phyloP scores from a whole-genome alignment of 257 asterid species.

The Scutellaria galericulata region DNA sequence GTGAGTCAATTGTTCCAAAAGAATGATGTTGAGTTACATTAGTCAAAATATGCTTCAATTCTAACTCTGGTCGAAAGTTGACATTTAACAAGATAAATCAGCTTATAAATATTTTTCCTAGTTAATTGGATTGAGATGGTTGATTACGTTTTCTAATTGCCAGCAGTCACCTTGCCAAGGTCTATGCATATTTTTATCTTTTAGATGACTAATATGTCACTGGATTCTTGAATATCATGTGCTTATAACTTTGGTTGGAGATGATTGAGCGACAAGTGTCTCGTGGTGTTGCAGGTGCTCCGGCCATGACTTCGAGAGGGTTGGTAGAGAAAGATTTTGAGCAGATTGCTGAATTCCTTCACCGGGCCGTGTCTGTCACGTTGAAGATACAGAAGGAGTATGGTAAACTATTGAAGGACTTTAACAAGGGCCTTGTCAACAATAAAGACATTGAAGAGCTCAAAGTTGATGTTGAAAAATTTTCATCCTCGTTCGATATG shows the following conservation, averaged over 20 bases:
- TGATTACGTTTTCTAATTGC: too few species aligned
- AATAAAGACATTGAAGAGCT: constrained; percentile 90
- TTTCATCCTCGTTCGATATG: constrained; percentile 82
- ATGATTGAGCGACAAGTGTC: background rate
- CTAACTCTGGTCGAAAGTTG: too few species aligned
- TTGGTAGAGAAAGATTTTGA: constrained; percentile 95
- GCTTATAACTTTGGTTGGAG: background rate
- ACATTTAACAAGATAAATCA: background rate
- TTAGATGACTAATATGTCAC: too few species aligned
- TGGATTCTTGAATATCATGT: background rate
- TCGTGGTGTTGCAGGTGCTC: constrained; percentile 63
- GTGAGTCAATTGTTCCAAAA: background rate
- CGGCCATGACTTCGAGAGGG: constrained; percentile 98
- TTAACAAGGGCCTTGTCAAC: constrained; percentile 85
- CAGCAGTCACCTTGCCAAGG: too few species aligned
- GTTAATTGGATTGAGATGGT: too few species aligned
- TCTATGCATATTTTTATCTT: too few species aligned
- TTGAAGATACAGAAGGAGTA: constrained; percentile 86
- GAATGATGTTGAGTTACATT: too few species aligned
- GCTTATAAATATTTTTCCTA: too few species aligned
- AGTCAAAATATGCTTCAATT: too few species aligned
- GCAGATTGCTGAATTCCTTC: constrained; percentile 93
- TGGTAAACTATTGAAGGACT: constrained; percentile 93
- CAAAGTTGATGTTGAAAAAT: constrained; percentile 91
- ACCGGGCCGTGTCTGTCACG: constrained; percentile 77